A percentile compares a stretch with the other conserved stretches of the same genome.
These are phyloP conservation scores for Boeremia lycopersici DNA, from an alignment of 2,329 filamentous ascomycete species.

Conservation along the genomic window DNA sequence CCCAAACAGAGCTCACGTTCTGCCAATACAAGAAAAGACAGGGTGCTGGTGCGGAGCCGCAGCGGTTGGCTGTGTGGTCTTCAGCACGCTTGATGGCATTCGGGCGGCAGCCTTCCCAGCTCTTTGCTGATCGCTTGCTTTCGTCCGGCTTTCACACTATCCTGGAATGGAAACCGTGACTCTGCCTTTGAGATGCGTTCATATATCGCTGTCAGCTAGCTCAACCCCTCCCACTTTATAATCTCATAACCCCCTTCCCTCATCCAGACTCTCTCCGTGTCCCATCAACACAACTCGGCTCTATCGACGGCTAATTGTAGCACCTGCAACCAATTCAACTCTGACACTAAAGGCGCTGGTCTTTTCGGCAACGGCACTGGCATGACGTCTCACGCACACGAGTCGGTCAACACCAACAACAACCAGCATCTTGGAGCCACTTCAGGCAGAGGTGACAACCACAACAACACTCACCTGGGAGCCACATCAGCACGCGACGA, in stretches of 20 bases:
- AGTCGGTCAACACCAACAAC: slow-evolving; percentile 17
- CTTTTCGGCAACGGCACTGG: slow-evolving; percentile 17
- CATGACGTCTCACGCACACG: slow-evolving; percentile 23
- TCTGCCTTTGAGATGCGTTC: slow-evolving; percentile 19
- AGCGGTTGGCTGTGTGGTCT: slow-evolving; percentile 26
- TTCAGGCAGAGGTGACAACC: slow-evolving; percentile 13
- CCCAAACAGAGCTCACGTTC: slow-evolving; percentile 16
- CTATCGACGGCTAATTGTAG: slow-evolving; percentile 6
- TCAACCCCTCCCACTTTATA: slow-evolving; percentile 21
- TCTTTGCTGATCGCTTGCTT: slow-evolving; percentile 29
- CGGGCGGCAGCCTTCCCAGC: slow-evolving; percentile 22
- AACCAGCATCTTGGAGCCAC: slow-evolving; percentile 21
- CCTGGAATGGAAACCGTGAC: slow-evolving; percentile 19
- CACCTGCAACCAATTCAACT: slow-evolving; percentile 2
- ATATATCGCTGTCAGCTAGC: slow-evolving; percentile 15
- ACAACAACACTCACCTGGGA: slow-evolving; percentile 29
- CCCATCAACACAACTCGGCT: slow-evolving; percentile 18
- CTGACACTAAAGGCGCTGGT: slow-evolving; percentile 9
- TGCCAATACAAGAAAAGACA: slow-evolving; percentile 25
- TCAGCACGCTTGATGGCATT: slow-evolving; percentile 13
- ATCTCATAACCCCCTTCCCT: slow-evolving; percentile 13
- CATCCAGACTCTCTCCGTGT: slow-evolving; percentile 13
- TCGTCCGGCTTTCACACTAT: slow-evolving; percentile 29
- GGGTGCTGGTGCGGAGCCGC: slow-evolving; percentile 30
- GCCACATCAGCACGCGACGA: slow-evolving; percentile 28